Percentiles rank a stretch among this genome's conserved stretches.
These are phyloP conservation scores for Aureobasidium vineae DNA, from an alignment of 2,329 filamentous ascomycete genomes.

Conservation along the genomic window DNA sequence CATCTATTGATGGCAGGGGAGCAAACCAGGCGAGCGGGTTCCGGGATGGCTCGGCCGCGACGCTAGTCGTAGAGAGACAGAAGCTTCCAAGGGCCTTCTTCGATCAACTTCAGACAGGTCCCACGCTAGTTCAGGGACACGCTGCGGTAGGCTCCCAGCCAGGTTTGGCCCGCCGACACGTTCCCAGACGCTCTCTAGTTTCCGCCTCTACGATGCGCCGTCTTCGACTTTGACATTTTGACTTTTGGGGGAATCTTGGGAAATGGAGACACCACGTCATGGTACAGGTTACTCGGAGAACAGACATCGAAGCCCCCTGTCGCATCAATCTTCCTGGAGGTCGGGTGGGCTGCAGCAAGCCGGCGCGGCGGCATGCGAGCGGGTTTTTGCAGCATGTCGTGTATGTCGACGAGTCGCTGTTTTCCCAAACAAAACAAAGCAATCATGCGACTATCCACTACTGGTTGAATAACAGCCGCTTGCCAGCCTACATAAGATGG, in stretches of 20 bases:
- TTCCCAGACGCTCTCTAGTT: slow-evolving; percentile 14
- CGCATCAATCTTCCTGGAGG: slow-evolving; percentile 1
- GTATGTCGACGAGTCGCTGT: background rate
- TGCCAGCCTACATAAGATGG: background rate
- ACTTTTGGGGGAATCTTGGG: slow-evolving; percentile 24
- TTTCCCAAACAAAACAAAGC: background rate
- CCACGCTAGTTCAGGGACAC: slow-evolving; percentile 21
- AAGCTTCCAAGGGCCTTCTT: slow-evolving; percentile 27
- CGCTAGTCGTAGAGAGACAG: slow-evolving; percentile 22
- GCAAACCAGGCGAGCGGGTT: slow-evolving; percentile 25
- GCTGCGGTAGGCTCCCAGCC: slow-evolving; percentile 12
- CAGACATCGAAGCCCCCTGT: slow-evolving; percentile 4
- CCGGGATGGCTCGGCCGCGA: slow-evolving; percentile 22
- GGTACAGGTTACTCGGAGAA: slow-evolving; percentile 8
- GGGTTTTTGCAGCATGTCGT: slow-evolving; percentile 1
- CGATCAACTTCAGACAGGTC: slow-evolving; percentile 22
- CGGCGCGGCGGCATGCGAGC: slow-evolving; percentile 19
- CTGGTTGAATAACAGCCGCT: slow-evolving; percentile 11
- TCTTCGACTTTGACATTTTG: slow-evolving; percentile 16
- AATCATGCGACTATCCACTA: background rate
- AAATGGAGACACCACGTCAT: slow-evolving; percentile 24
- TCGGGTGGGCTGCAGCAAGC: slow-evolving; percentile 6
- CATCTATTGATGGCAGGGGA: slow-evolving; percentile 21
- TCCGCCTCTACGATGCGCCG: slow-evolving; percentile 8
- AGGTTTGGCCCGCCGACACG: slow-evolving; percentile 17